These are phyloP conservation scores for Emydomyces testavorans DNA, from an alignment of 2,329 filamentous ascomycete genomes.

Conservation along the genomic window DNA sequence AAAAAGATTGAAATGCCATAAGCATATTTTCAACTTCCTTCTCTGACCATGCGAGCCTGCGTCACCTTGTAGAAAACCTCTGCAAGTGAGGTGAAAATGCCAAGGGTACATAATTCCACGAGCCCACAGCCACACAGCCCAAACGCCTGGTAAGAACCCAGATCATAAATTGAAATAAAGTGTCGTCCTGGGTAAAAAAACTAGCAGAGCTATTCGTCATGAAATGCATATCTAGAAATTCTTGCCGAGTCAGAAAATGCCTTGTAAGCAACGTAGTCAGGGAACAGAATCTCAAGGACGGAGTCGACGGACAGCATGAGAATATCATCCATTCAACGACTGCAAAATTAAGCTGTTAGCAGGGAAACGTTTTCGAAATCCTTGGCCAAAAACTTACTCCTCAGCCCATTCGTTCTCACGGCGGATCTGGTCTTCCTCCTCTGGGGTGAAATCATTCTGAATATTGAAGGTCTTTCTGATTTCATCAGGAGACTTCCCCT, in stretches of 20 bases:
- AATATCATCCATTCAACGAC: conserved; percentile 6
- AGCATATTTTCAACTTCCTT: neutral
- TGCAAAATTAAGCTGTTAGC: neutral
- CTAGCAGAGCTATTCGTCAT: neutral
- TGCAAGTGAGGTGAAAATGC: neutral
- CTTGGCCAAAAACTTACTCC: conserved; percentile 42
- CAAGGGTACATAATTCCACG: neutral
- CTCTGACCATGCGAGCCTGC: neutral
- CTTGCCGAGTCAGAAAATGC: neutral
- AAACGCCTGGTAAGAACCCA: conserved; percentile 9
- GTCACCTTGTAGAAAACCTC: neutral
- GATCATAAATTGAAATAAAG: conserved; percentile 1
- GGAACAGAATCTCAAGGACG: neutral
- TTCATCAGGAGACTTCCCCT: conserved; percentile 98
- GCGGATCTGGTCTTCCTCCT: conserved; percentile 96
- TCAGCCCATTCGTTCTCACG: conserved; percentile 87
- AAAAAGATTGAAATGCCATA: neutral
- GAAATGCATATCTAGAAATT: neutral
- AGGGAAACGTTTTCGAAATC: neutral
- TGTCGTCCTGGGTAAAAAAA: neutral
- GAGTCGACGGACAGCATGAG: too few species aligned
- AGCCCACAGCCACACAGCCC: neutral
- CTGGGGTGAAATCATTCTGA: conserved; percentile 96
- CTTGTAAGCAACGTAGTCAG: neutral
- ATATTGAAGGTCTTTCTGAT: conserved; percentile 99